Percentiles rank a stretch among this genome's conserved stretches.
Evolutionary conservation across 805 yeast genomes (phyloP).

Genomic region (Myxozyma lipomycoides): DNA sequence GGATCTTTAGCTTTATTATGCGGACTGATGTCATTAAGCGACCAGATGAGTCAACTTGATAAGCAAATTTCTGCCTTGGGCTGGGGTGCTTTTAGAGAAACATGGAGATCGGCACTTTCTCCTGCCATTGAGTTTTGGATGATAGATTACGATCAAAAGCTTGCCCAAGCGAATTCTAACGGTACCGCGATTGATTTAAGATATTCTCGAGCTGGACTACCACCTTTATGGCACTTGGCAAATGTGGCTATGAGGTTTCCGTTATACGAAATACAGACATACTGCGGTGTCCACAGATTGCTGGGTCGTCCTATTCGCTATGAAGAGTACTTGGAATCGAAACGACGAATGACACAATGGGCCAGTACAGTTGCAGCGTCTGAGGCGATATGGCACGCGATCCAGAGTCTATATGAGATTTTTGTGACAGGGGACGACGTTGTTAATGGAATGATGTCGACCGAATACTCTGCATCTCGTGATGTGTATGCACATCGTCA

Average conservation of each 20-base stretch:
- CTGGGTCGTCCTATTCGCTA: conserved; percentile 62
- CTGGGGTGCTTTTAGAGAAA: conserved; percentile 41
- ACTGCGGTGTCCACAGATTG: conserved; percentile 77
- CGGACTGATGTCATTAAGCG: conserved; percentile 63
- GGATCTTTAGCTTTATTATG: conserved; percentile 64
- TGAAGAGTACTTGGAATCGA: conserved; percentile 48
- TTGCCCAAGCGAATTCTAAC: not conserved
- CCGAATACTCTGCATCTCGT: conserved; percentile 27
- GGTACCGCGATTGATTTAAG: not conserved
- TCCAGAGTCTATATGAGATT: conserved; percentile 33
- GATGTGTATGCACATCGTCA: conserved; percentile 36
- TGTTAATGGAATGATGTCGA: conserved; percentile 4
- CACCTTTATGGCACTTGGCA: conserved; percentile 28
- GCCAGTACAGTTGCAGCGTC: conserved; percentile 45
- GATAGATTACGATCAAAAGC: conserved; percentile 31
- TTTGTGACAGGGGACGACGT: conserved; percentile 25
- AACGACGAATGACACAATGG: conserved; percentile 52
- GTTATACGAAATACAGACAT: conserved; percentile 73
- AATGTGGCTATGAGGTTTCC: conserved; percentile 50
- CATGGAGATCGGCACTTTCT: conserved; percentile 70
- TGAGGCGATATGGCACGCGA: conserved; percentile 51
- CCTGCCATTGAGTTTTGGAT: conserved; percentile 71
- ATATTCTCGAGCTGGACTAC: conserved; percentile 12
- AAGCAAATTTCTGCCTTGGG: conserved; percentile 52
- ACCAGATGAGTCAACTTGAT: conserved; percentile 70